These are phyloP conservation scores for Handroanthus guayacan DNA, from an alignment of 257 asterid genomes.

Conservation along the genomic window DNA sequence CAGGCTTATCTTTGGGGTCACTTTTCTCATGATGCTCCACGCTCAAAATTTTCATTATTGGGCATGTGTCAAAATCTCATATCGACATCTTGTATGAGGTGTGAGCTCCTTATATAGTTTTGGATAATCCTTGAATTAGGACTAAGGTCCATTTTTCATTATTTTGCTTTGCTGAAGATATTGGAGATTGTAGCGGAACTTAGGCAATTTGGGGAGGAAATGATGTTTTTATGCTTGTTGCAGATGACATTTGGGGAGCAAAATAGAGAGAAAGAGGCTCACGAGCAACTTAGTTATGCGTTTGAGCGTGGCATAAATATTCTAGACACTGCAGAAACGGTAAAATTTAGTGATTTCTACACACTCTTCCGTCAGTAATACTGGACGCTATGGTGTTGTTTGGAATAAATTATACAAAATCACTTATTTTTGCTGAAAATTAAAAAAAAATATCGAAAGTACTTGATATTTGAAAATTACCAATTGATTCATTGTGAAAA, in stretches of 20 bases:
- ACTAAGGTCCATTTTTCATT: neutral
- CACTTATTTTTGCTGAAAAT: too few relatives aligned
- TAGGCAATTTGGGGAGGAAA: conserved; percentile 25
- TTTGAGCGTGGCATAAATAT: conserved; percentile 81
- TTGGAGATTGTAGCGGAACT: neutral
- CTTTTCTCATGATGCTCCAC: too few relatives aligned
- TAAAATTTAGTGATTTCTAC: conserved; percentile 34
- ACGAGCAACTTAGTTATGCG: conserved; percentile 76
- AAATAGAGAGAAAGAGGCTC: conserved; percentile 96
- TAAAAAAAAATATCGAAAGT: too few relatives aligned
- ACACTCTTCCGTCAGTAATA: neutral
- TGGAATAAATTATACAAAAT: too few relatives aligned
- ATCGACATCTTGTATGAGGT: too few relatives aligned
- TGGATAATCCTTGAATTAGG: too few relatives aligned
- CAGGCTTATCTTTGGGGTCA: too few relatives aligned
- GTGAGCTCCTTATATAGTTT: too few relatives aligned
- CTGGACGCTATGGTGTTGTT: neutral
- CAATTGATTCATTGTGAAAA: too few relatives aligned
- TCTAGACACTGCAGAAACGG: conserved; percentile 85
- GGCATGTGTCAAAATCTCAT: too few relatives aligned
- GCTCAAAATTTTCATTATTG: too few relatives aligned
- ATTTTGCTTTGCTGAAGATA: neutral
- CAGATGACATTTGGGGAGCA: conserved; percentile 98
- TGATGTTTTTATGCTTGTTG: conserved; percentile 19
- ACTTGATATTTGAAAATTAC: too few relatives aligned